Percentiles rank a stretch among this genome's conserved stretches.
Conservation (phyloP, 805 yeast species). For the Wickerhamomyces rabaulensis region DNA sequence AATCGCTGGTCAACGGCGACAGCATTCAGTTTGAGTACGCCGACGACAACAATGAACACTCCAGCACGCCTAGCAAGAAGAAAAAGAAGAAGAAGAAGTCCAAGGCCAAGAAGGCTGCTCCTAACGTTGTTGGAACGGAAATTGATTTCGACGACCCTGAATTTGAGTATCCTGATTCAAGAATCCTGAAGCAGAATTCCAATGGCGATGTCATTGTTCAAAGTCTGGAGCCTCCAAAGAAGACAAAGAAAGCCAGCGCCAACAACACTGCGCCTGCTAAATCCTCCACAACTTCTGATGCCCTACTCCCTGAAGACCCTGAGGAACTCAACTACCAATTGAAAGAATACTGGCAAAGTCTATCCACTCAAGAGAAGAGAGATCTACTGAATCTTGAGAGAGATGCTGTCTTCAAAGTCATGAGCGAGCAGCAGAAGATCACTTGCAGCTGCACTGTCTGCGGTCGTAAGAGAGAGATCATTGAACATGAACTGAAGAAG, state of each 20-base stretch:
- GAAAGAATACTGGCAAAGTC: constrained; percentile 54
- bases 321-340: constrained; percentile 19
- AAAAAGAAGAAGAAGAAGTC: constrained; percentile 30
- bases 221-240: constrained; percentile 17
- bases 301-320: constrained; percentile 13
- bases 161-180: constrained; percentile 64
- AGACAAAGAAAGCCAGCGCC: constrained; percentile 31
- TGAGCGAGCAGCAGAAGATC: constrained; percentile 53
- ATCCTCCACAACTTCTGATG: not conserved
- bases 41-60: constrained; percentile 3
- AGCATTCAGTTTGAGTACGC: constrained; percentile 28
- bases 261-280: constrained; percentile 1
- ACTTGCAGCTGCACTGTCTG: constrained; percentile 73
- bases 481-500: constrained; percentile 72
- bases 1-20: constrained; percentile 23
- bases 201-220: constrained; percentile 79
- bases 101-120: constrained; percentile 14
- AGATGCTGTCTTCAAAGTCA: constrained; percentile 58
- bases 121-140: constrained; percentile 21
- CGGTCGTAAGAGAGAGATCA: constrained; percentile 63
- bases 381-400: constrained; percentile 62
- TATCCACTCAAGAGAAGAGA: constrained; percentile 55
- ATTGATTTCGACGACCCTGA: constrained; percentile 41
- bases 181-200: constrained; percentile 64
- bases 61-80: constrained; percentile 3